These are phyloP conservation scores for Larix sibirica DNA, from an alignment of 83 land plant species.

Conservation along the genomic window DNA sequence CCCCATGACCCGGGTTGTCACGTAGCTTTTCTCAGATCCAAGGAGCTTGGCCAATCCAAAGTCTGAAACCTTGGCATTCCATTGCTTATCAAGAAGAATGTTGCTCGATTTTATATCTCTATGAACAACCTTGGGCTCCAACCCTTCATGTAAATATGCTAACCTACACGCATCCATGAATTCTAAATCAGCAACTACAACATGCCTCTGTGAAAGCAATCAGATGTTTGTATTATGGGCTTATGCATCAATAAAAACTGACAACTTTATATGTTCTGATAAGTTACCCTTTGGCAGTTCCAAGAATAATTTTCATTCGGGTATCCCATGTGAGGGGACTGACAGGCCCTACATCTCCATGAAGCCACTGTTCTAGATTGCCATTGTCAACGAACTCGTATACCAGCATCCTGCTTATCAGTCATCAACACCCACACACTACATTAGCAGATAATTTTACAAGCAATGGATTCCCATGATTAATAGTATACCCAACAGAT, in stretches of 20 bases:
- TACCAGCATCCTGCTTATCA: conserved; percentile 72
- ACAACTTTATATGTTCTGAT: background rate
- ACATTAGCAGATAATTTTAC: background rate
- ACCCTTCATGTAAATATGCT: conserved; percentile 83
- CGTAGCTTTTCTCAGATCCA: conserved; percentile 72
- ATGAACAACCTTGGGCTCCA: conserved; percentile 87
- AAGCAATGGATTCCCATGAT: background rate
- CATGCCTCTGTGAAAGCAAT: background rate
- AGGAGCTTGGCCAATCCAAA: conserved; percentile 84
- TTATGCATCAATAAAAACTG: background rate
- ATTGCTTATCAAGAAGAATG: conserved; percentile 70
- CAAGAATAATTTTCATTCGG: conserved; percentile 65
- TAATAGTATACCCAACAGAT: background rate
- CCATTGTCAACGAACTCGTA: conserved; percentile 87
- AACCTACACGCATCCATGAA: conserved; percentile 37
- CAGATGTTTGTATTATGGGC: background rate
- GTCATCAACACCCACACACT: background rate
- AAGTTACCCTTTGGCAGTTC: conserved; percentile 81
- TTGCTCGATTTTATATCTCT: conserved; percentile 84
- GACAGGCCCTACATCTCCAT: conserved; percentile 69
- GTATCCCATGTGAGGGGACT: conserved; percentile 82
- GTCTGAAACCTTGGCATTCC: conserved; percentile 80
- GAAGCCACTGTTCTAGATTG: conserved; percentile 81
- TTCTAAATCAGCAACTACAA: background rate
- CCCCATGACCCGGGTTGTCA: conserved; percentile 84